Evolutionary conservation across 345 rosid genomes (phyloP).

Genomic region (Eucalyptus curtisii): DNA sequence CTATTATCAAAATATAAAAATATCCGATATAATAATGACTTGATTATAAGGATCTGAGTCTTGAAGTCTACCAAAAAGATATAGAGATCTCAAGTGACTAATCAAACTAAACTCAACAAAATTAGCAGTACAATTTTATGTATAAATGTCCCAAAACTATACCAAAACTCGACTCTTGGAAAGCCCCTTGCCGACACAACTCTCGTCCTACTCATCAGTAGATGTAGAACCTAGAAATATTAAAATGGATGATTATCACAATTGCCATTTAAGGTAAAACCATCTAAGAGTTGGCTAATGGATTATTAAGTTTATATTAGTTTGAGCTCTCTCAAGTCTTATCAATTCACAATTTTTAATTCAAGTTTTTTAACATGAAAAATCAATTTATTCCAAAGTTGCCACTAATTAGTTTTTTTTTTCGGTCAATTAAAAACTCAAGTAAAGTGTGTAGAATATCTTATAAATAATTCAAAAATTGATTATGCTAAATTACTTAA

Average conservation of each 20-base stretch:
- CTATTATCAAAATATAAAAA: too few species aligned
- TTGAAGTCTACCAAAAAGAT: neutral
- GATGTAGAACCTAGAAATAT: accelerated
- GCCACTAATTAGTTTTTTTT: too few species aligned
- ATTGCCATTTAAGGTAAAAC: accelerated
- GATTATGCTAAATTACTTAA: neutral
- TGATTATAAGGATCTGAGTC: neutral
- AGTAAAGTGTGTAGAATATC: accelerated
- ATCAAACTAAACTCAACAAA: neutral
- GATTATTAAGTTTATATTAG: accelerated
- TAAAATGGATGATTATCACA: neutral
- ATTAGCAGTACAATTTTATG: too few species aligned
- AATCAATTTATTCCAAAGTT: accelerated
- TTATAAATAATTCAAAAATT: too few species aligned
- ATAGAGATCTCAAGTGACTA: neutral
- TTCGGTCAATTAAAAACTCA: accelerated
- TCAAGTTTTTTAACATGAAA: neutral
- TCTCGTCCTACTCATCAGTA: neutral
- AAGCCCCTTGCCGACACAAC: neutral
- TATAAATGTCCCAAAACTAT: neutral
- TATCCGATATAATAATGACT: accelerated
- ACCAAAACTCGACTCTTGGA: neutral
- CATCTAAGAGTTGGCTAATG: neutral
- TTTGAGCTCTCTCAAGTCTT: neutral
- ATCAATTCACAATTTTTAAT: accelerated